Conservation (phyloP, 805 yeast genomes). For the Saturnispora quitensis region DNA sequence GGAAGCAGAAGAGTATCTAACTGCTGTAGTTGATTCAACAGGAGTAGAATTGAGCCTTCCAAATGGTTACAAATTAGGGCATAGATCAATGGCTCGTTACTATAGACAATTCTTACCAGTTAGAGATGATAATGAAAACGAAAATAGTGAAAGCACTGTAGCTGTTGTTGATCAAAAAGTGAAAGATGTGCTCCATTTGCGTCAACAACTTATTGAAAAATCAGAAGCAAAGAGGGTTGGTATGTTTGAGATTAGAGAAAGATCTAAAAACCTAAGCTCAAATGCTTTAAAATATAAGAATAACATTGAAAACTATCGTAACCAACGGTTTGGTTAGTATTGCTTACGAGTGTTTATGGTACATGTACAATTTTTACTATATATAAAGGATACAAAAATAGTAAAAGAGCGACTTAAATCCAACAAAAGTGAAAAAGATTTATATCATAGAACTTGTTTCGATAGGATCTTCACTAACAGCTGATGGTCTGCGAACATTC, state of each 20-base stretch:
- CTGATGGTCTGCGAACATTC: constrained; percentile 1
- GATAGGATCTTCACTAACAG: constrained; percentile 6
- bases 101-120: constrained; percentile 50
- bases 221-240: constrained; percentile 38
- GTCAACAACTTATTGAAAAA: constrained; percentile 17
- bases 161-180: constrained; percentile 14
- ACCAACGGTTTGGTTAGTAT: constrained; percentile 13
- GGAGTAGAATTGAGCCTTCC: constrained; percentile 67
- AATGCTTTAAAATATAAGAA: constrained; percentile 58
- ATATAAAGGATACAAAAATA: background rate
- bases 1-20: constrained; percentile 21
- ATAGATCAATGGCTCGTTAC: constrained; percentile 59
- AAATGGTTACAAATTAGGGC: constrained; percentile 71
- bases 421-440: background rate
- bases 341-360: background rate
- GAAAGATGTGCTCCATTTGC: constrained; percentile 11
- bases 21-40: constrained; percentile 21
- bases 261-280: constrained; percentile 26
- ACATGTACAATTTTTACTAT: background rate
- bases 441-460: constrained; percentile 13
- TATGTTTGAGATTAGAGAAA: constrained; percentile 9
- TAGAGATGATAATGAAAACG: constrained; percentile 40
- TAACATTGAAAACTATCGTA: constrained; percentile 65
- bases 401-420: background rate
- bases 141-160: constrained; percentile 46